phyloP scores from a whole-genome alignment of 495 filamentous ascomycete genomes.

The Penicillium fimorum region DNA sequence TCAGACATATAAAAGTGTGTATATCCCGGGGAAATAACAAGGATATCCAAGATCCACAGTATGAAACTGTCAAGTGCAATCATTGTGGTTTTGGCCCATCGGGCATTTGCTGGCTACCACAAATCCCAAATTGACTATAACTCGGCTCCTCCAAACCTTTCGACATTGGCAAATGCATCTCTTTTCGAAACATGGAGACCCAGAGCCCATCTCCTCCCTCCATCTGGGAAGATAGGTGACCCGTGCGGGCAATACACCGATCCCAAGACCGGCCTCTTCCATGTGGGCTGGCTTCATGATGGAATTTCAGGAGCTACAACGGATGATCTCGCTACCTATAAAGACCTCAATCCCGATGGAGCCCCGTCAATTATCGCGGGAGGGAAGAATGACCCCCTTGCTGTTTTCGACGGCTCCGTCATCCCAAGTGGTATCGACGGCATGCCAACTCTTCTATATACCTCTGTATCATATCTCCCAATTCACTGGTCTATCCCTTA shows the following conservation, averaged over 20 bases:
- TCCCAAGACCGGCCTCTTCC: conserved; percentile 24
- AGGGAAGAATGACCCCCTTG: conserved; percentile 22
- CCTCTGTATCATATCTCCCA: conserved; percentile 22
- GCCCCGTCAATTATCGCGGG: conserved; percentile 18
- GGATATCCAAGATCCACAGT: not conserved
- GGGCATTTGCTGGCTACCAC: conserved; percentile 5
- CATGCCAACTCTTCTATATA: conserved; percentile 24
- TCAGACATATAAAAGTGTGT: not conserved
- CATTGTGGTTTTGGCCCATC: not conserved
- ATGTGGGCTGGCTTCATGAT: conserved; percentile 23
- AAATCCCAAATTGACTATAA: conserved; percentile 15
- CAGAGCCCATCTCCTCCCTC: conserved; percentile 20
- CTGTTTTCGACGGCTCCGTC: conserved; percentile 26
- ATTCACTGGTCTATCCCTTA: conserved; percentile 31
- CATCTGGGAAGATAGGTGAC: conserved; percentile 20
- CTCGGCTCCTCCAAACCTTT: conserved; percentile 21
- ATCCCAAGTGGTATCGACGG: conserved; percentile 21
- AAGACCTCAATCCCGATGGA: conserved; percentile 16
- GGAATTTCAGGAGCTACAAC: conserved; percentile 20
- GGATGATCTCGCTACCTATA: conserved; percentile 19
- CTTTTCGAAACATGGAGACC: conserved; percentile 26
- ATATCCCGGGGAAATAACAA: not conserved
- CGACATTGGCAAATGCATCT: conserved; percentile 16
- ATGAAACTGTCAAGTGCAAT: conserved; percentile 6
- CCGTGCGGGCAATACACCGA: conserved; percentile 25